A percentile compares a stretch with the other conserved stretches of the same genome.
Conservation (phyloP, 2,329 filamentous ascomycete species). For the Scytalidium sp. region DNA sequence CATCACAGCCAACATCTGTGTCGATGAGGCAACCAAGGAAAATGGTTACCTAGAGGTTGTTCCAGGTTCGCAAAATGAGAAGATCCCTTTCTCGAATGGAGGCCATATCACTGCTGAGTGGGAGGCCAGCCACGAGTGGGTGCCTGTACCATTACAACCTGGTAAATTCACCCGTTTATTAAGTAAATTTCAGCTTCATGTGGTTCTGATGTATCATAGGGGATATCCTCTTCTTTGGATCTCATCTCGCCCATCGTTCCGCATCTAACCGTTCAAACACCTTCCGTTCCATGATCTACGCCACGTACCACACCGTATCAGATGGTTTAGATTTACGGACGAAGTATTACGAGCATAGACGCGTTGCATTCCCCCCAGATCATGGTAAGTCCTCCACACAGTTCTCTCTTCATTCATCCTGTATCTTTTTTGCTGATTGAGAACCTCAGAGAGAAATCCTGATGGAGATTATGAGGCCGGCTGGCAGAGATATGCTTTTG, state of each 20-base stretch:
- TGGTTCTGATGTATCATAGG: slow-evolving; percentile 7
- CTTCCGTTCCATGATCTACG: slow-evolving; percentile 25
- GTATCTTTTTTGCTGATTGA: neutral
- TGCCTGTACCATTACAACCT: slow-evolving; percentile 21
- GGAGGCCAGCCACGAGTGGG: slow-evolving; percentile 26
- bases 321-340: slow-evolving; percentile 17
- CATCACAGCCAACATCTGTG: slow-evolving; percentile 27
- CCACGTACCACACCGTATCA: slow-evolving; percentile 19
- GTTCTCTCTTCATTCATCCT: slow-evolving; percentile 1
- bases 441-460: slow-evolving; percentile 15
- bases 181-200: neutral
- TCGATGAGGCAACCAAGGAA: slow-evolving; percentile 26
- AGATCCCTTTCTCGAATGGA: slow-evolving; percentile 23
- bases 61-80: slow-evolving; percentile 26
- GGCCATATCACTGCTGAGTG: slow-evolving; percentile 25
- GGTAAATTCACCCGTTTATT: neutral
- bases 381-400: slow-evolving; percentile 17
- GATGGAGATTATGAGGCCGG: slow-evolving; percentile 21
- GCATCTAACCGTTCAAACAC: slow-evolving; percentile 20
- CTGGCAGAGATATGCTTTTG: slow-evolving; percentile 22
- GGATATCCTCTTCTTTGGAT: slow-evolving; percentile 28
- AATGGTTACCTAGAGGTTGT: slow-evolving; percentile 30
- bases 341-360: slow-evolving; percentile 22
- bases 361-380: slow-evolving; percentile 22
- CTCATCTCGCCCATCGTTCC: slow-evolving; percentile 27